A percentile compares a stretch with the other conserved stretches of the same genome.
These are phyloP conservation scores for Sporothrix luriei DNA, from an alignment of 2,329 filamentous ascomycete genomes.

Conservation along the genomic window DNA sequence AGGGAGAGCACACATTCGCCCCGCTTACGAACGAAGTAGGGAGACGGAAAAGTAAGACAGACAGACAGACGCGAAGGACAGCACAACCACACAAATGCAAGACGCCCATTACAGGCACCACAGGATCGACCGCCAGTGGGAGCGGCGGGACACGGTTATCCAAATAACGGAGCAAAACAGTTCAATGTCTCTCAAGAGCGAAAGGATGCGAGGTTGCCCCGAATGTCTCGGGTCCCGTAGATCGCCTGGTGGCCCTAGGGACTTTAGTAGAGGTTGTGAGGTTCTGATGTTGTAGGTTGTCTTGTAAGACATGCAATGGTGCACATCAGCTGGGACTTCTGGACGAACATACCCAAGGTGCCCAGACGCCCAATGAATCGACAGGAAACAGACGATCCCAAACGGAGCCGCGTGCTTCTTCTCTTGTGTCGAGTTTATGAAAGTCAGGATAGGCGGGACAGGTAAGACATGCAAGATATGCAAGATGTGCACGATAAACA, in stretches of 20 bases:
- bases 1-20: neutral
- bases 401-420: neutral
- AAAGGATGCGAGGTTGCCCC: conserved; percentile 20
- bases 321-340: neutral
- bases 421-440: neutral
- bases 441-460: conserved; percentile 6
- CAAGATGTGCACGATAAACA: neutral
- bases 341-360: neutral
- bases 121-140: neutral
- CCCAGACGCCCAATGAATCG: neutral
- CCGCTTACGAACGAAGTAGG: neutral
- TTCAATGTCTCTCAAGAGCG: neutral
- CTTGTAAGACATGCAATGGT: conserved; percentile 10
- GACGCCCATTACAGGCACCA: neutral
- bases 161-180: neutral
- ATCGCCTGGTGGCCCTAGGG: conserved; percentile 3
- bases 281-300: neutral
- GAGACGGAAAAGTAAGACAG: neutral
- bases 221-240: conserved; percentile 20
- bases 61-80: neutral
- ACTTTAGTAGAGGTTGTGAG: neutral
- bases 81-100: neutral
- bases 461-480: too few species aligned
- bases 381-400: neutral
- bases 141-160: conserved; percentile 3